Conservation (phyloP, 257 asterid species). For the Penstemon davidsonii region DNA sequence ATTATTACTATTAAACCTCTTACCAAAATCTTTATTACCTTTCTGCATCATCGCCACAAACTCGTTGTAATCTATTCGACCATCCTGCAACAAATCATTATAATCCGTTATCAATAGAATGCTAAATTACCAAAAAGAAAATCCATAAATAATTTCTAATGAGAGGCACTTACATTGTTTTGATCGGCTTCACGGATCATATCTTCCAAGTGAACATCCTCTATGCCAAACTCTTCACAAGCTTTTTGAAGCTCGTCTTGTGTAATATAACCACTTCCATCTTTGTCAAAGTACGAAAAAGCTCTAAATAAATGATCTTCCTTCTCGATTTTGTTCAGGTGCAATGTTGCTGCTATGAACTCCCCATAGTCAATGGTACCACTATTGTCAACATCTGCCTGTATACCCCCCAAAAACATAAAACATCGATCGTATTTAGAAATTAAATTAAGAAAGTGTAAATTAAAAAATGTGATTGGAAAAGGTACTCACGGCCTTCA, state of each 20-base stretch:
- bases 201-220: slow-evolving; percentile 30
- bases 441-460: no score
- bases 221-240: slow-evolving; percentile 37
- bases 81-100: slow-evolving; percentile 39
- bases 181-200: slow-evolving; percentile 34
- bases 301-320: slow-evolving; percentile 33
- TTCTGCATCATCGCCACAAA: slow-evolving; percentile 59
- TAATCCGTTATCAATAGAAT: background rate
- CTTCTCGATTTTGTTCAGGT: slow-evolving; percentile 36
- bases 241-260: slow-evolving; percentile 38
- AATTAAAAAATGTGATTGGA: no score
- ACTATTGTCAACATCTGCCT: slow-evolving; percentile 50
- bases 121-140: background rate
- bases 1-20: slow-evolving; percentile 7
- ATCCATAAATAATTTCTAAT: background rate
- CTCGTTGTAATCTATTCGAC: slow-evolving; percentile 50
- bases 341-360: slow-evolving; percentile 52
- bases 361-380: slow-evolving; percentile 53
- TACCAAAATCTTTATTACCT: slow-evolving; percentile 42
- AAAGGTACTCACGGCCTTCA: slow-evolving; percentile 25
- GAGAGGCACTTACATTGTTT: slow-evolving; percentile 27
- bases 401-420: background rate
- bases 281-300: slow-evolving; percentile 37
- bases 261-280: slow-evolving; percentile 36
- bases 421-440: no score